phyloP scores from a whole-genome alignment of 225 moss, liverwort and hornwort species.

The Antitrichia curtipendula region DNA sequence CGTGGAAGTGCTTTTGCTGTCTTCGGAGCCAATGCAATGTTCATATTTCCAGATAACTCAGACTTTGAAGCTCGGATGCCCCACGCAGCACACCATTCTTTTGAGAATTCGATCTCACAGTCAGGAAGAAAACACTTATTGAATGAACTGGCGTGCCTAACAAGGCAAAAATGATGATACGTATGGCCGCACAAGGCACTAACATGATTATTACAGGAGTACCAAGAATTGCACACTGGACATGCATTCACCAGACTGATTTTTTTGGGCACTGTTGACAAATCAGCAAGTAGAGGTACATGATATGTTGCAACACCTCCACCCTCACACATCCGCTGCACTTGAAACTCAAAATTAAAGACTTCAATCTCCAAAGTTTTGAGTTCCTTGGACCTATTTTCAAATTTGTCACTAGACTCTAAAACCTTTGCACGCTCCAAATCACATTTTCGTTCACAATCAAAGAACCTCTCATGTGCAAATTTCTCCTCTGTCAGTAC shows the following conservation, averaged over 20 bases:
- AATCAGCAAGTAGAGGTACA: too few species aligned
- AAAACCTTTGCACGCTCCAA: not conserved
- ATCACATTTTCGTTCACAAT: not conserved
- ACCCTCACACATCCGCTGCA: too few species aligned
- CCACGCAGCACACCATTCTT: not conserved
- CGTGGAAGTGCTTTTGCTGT: not conserved
- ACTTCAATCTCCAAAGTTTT: not conserved
- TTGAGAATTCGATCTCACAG: not conserved
- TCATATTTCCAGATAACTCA: not conserved
- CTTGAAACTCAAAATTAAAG: not conserved
- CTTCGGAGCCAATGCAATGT: too few species aligned
- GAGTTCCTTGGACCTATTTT: not conserved
- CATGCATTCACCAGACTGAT: not conserved
- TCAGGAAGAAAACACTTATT: not conserved
- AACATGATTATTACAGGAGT: not conserved
- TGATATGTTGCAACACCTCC: too few species aligned
- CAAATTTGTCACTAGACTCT: fast-evolving
- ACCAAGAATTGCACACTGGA: not conserved
- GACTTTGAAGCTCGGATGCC: not conserved
- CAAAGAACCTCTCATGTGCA: not conserved
- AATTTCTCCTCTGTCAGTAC: not conserved
- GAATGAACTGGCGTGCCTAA: not conserved
- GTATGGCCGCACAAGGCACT: not conserved
- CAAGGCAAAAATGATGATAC: not conserved
- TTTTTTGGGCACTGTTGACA: too few species aligned